Conservation (phyloP, 805 yeast genomes). For the Teunomyces gatunensis region DNA sequence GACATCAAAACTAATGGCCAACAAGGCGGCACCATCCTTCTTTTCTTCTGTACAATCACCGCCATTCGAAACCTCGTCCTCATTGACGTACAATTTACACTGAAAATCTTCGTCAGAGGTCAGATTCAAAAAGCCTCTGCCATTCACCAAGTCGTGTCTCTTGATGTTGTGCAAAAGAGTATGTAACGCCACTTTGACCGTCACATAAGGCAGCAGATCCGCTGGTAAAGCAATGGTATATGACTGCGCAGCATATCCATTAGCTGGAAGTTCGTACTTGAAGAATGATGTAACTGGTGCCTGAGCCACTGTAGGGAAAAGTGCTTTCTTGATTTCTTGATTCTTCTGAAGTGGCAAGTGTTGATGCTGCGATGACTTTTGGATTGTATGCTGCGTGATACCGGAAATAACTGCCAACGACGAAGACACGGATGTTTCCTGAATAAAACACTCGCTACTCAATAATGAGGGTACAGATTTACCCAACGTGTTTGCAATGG, state of each 20-base stretch:
- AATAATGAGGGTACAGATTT: constrained; percentile 25
- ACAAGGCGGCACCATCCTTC: constrained; percentile 15
- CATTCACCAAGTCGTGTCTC: constrained; percentile 30
- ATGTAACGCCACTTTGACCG: constrained; percentile 36
- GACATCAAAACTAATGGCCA: constrained; percentile 34
- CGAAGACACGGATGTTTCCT: constrained; percentile 36
- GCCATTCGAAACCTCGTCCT: constrained; percentile 33
- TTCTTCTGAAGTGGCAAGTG: constrained; percentile 19
- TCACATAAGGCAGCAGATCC: constrained; percentile 32
- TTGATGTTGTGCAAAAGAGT: constrained; percentile 29
- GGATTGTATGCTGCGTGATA: constrained; percentile 10
- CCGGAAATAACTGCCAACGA: constrained; percentile 13
- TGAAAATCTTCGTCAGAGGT: constrained; percentile 42
- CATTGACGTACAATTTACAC: constrained; percentile 37
- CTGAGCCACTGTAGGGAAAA: constrained; percentile 31
- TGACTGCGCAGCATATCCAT: constrained; percentile 39
- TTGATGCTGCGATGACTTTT: constrained; percentile 9
- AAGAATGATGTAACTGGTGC: constrained; percentile 31
- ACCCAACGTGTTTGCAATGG: constrained; percentile 19
- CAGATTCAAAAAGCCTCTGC: constrained; percentile 29
- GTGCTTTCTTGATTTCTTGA: constrained; percentile 23
- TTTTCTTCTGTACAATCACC: constrained; percentile 32
- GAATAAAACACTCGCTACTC: constrained; percentile 34
- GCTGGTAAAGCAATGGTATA: constrained; percentile 38
- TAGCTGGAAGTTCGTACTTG: constrained; percentile 37